phyloP scores from a whole-genome alignment of 805 yeast species.

The Kazachstania taianensis region DNA sequence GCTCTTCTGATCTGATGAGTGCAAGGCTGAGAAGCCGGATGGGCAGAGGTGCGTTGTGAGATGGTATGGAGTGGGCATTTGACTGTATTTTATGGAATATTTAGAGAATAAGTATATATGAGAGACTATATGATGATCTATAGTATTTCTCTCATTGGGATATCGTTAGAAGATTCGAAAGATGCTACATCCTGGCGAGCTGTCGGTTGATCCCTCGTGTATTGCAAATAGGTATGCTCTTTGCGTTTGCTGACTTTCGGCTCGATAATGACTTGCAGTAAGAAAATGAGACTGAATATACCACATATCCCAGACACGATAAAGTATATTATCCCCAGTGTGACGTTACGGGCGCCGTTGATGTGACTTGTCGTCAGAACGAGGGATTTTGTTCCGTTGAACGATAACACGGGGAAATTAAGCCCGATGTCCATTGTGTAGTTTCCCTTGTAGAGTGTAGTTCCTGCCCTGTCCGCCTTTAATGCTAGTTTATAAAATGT shows the following conservation, averaged over 20 bases:
- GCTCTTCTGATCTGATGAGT: slow-evolving; percentile 24
- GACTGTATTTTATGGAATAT: too few relatives aligned
- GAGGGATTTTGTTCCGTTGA: slow-evolving; percentile 78
- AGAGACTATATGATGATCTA: too few relatives aligned
- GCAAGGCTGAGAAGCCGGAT: slow-evolving; percentile 21
- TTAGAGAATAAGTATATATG: too few relatives aligned
- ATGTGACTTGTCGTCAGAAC: slow-evolving; percentile 73
- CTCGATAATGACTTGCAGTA: slow-evolving; percentile 67
- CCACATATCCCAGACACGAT: slow-evolving; percentile 75
- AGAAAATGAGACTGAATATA: slow-evolving; percentile 61
- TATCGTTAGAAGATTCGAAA: too few relatives aligned
- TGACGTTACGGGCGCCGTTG: slow-evolving; percentile 79
- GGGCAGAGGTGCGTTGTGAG: slow-evolving; percentile 7
- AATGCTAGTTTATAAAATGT: slow-evolving; percentile 74
- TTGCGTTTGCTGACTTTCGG: slow-evolving; percentile 65
- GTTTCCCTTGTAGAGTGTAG: slow-evolving; percentile 49
- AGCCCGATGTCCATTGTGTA: slow-evolving; percentile 58
- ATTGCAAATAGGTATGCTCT: slow-evolving; percentile 55
- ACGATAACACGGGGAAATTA: slow-evolving; percentile 73
- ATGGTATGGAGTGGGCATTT: too few relatives aligned
- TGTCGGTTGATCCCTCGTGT: neutral
- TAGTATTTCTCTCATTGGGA: too few relatives aligned
- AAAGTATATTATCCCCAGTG: slow-evolving; percentile 75
- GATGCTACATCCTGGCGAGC: neutral
- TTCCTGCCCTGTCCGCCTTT: slow-evolving; percentile 41